Percentiles rank a stretch among this genome's conserved stretches.
Evolutionary conservation across 192 early-diverging fungal species (phyloP).

Genomic region (Entomortierella beljakovae): DNA sequence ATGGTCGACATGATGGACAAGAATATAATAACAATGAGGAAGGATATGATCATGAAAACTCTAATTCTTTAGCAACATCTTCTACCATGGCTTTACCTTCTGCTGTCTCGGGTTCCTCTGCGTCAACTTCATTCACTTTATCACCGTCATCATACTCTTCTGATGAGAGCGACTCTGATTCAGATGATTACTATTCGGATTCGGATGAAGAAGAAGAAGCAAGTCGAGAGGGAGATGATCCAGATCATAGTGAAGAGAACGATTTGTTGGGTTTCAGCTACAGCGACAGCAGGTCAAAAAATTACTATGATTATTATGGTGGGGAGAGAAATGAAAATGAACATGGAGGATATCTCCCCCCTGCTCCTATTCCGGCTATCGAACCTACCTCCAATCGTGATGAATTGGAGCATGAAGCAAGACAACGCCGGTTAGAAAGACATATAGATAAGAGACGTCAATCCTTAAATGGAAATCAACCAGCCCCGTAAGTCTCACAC

Average conservation of each 20-base stretch:
- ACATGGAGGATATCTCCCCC: conserved; percentile 23
- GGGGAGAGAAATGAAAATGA: conserved; percentile 6
- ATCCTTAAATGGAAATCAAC: conserved; percentile 33
- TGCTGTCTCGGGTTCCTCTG: neutral
- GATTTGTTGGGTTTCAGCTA: conserved; percentile 14
- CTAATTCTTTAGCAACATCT: conserved; percentile 23
- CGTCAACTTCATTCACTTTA: conserved; percentile 9
- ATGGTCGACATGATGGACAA: conserved; percentile 19
- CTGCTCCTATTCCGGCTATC: conserved; percentile 28
- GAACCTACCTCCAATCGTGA: conserved; percentile 32
- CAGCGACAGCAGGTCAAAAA: neutral
- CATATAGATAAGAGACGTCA: conserved; percentile 47
- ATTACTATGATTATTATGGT: conserved; percentile 17
- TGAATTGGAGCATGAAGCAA: conserved; percentile 41
- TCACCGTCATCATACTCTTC: conserved; percentile 31
- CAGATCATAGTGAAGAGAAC: conserved; percentile 21
- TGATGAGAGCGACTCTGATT: conserved; percentile 21
- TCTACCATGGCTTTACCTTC: conserved; percentile 21
- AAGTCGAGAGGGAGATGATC: conserved; percentile 2
- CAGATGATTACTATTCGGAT: conserved; percentile 16
- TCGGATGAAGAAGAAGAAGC: conserved; percentile 16
- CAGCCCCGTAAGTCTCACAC: conserved; percentile 36
- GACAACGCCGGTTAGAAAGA: conserved; percentile 42
- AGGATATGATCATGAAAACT: conserved; percentile 6
- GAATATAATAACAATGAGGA: conserved; percentile 22